A percentile compares a stretch with the other conserved stretches of the same genome.
Evolutionary conservation across 768 basidiomycete genomes (phyloP).

Genomic region (Boletellus emodensis): DNA sequence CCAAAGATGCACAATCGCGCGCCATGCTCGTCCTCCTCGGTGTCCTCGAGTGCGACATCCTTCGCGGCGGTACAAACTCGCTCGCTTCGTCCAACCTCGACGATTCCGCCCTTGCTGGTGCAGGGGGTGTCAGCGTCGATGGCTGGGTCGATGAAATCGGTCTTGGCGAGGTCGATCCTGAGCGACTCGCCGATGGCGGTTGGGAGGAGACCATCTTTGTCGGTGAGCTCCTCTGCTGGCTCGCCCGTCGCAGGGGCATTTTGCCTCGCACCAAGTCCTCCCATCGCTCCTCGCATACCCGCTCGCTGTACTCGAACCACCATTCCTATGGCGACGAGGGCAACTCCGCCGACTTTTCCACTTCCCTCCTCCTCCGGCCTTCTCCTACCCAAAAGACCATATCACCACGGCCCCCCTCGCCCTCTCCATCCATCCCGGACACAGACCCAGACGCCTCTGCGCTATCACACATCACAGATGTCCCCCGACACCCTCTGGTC

Average conservation of each 20-base stretch:
- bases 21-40: constrained; percentile 75
- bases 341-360: constrained; percentile 19
- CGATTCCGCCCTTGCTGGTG: constrained; percentile 13
- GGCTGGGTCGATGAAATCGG: constrained; percentile 51
- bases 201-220: constrained; percentile 66
- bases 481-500: constrained; percentile 30
- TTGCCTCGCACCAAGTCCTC: constrained; percentile 14
- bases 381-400: constrained; percentile 8
- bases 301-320: constrained; percentile 18
- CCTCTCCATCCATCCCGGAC: not conserved
- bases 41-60: constrained; percentile 62
- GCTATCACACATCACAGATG: constrained; percentile 26
- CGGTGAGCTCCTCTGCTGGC: constrained; percentile 66
- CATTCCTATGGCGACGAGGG: constrained; percentile 20
- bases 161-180: constrained; percentile 61
- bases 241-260: constrained; percentile 46
- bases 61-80: constrained; percentile 49
- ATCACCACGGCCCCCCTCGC: not conserved
- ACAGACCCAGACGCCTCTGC: constrained; percentile 5
- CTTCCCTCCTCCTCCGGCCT: constrained; percentile 24
- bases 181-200: constrained; percentile 57
- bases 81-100: constrained; percentile 3
- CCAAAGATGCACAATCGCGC: constrained; percentile 44
- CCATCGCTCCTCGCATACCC: not conserved
- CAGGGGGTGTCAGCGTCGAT: constrained; percentile 27